These are phyloP conservation scores for Endogone sp. DNA, from an alignment of 192 early-diverging fungal genomes.

Conservation along the genomic window DNA sequence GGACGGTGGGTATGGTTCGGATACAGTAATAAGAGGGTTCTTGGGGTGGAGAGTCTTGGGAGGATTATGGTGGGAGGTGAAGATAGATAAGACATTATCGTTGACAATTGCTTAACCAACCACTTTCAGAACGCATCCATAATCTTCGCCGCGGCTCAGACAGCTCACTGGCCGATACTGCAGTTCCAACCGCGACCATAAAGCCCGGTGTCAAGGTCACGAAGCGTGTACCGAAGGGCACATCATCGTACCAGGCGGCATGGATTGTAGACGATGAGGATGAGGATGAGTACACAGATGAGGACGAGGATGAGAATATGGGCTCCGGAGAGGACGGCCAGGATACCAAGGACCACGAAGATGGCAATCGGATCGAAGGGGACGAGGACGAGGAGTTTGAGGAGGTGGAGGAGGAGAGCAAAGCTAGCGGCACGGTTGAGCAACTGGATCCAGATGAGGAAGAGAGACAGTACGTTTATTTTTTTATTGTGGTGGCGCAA, in stretches of 20 bases:
- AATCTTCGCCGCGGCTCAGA: not conserved
- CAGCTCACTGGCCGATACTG: not conserved
- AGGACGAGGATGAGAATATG: constrained; percentile 40
- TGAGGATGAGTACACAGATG: constrained; percentile 56
- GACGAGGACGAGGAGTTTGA: constrained; percentile 31
- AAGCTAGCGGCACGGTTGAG: constrained; percentile 1
- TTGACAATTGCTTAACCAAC: too few relatives aligned
- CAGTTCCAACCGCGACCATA: constrained; percentile 1
- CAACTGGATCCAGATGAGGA: constrained; percentile 38
- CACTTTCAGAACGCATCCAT: constrained; percentile 23
- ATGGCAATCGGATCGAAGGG: constrained; percentile 46
- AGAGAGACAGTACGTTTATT: constrained; percentile 28
- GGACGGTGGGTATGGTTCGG: constrained; percentile 42
- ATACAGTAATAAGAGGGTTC: constrained; percentile 8
- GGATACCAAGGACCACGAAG: constrained; percentile 35
- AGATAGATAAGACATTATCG: not conserved
- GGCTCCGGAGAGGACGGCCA: constrained; percentile 27
- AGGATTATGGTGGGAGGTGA: not conserved
- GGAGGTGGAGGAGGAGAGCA: constrained; percentile 35
- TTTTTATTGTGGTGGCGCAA: too few relatives aligned
- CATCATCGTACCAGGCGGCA: constrained; percentile 94
- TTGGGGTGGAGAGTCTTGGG: not conserved
- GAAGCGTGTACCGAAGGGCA: constrained; percentile 88
- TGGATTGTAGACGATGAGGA: constrained; percentile 90
- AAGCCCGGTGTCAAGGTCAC: constrained; percentile 25